Percentiles rank a stretch among this genome's conserved stretches.
Conservation (phyloP, 1,284 basidiomycete species). For the Apiotrichum gamsii region DNA sequence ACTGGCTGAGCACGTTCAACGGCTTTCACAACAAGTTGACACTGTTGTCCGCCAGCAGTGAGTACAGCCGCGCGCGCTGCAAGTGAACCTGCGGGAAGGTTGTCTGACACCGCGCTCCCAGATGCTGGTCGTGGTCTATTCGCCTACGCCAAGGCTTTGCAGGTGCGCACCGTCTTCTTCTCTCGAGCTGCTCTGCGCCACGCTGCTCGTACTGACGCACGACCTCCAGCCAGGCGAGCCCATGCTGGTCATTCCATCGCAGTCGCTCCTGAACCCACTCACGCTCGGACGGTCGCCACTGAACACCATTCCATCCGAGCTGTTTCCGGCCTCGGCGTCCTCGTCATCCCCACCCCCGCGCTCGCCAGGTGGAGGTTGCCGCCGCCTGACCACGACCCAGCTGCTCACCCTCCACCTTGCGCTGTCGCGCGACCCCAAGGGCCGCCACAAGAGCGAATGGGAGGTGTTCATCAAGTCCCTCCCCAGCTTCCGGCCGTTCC, state of each 20-base stretch:
- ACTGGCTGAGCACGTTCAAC: constrained; percentile 17
- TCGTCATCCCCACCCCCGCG: constrained; percentile 6
- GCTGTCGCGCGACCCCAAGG: constrained; percentile 42
- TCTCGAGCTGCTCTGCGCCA: constrained; percentile 53
- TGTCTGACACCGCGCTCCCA: background rate
- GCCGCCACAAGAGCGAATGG: constrained; percentile 55
- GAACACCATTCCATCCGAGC: constrained; percentile 28
- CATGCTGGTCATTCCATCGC: constrained; percentile 62
- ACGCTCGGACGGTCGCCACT: constrained; percentile 50
- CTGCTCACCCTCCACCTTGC: constrained; percentile 59
- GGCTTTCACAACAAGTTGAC: constrained; percentile 18
- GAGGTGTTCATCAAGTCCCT: constrained; percentile 68
- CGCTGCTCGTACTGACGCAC: constrained; percentile 51
- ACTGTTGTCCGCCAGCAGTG: constrained; percentile 5
- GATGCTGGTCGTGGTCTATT: constrained; percentile 22
- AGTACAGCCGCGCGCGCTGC: too few relatives aligned
- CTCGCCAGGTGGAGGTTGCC: constrained; percentile 10
- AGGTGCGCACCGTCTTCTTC: constrained; percentile 4
- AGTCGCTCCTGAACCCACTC: constrained; percentile 62
- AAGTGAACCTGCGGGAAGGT: too few relatives aligned
- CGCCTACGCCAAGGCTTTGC: constrained; percentile 11
- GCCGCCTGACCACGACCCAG: constrained; percentile 48
- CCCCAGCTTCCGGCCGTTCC: constrained; percentile 61
- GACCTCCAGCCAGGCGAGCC: constrained; percentile 54
- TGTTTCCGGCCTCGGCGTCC: constrained; percentile 26